Base-by-base conservation (phyloP, 345 rosid species). In the Microthlaspi erraticum region DNA sequence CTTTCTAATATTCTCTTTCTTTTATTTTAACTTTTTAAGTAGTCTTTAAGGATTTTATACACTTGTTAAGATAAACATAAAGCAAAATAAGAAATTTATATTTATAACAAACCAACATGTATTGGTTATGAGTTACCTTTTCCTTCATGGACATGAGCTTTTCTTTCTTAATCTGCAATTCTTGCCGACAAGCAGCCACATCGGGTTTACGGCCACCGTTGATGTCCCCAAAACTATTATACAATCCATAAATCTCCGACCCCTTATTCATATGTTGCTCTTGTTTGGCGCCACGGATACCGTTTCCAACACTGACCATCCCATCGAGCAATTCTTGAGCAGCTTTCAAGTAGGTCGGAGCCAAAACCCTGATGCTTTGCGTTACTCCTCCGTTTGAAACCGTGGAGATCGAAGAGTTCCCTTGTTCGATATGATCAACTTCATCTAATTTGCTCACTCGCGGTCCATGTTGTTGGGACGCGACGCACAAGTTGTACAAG, bases 291-390 rank as follows among this genome's bases (percentile, higher is more conserved):
- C 32, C 41, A 9, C 23, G 29, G 37, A 45, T 10, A 41, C 63
- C 60, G 29, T 65, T 77, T 67, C 78, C 83, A 43, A 88, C 84
- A 41, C 75, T 77, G 11, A 83, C 89, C 49, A 88, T 85, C 69
- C 86, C 94, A 58, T 85, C 88, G 13, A 90, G 86, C 23, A 90
- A 81, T 79, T 88, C 92, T 66, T 88, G 97, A 8, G 88, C 81
- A 8, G 88, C 92, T 69, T 70, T 82, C 75, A 90, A 70, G 86
- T 86, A 90, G 80, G 79, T 83, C 0, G 94, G 83, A 37, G 84
- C 82, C 82, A 82, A 59, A 43, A 60, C 65, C 36, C 31, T 76
- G 18, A 72, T 70, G 43, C 80, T 85, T 66, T 60, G 53, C 5
- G 79, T 66, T 2, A 79, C 67, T 34, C 81, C 70, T 57, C 81